These are phyloP conservation scores for Fusarium foetens DNA, from an alignment of 2,329 filamentous ascomycete genomes.

Conservation along the genomic window DNA sequence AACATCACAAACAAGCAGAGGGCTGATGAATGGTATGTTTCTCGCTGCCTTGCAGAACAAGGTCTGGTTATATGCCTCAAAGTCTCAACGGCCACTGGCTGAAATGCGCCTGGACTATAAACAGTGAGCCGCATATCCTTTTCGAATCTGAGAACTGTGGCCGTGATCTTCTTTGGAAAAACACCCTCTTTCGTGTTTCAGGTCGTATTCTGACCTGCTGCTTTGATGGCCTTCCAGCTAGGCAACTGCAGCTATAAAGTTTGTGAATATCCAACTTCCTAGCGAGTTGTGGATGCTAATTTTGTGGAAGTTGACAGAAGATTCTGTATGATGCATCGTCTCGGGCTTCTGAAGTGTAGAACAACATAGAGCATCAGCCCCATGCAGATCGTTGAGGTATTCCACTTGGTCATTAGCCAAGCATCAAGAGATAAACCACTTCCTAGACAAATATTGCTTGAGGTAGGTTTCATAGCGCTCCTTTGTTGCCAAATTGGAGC, in stretches of 20 bases:
- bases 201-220: too few relatives aligned
- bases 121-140: too few relatives aligned
- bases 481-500: too few relatives aligned
- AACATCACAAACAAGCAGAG: rapidly evolving
- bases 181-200: too few relatives aligned
- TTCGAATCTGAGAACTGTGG: too few relatives aligned
- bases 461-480: not conserved
- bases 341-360: not conserved
- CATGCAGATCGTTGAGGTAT: rapidly evolving
- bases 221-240: too few relatives aligned
- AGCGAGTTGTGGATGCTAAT: not conserved
- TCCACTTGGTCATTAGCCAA: not conserved
- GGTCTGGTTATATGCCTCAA: not conserved
- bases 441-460: not conserved
- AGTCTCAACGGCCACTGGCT: not conserved
- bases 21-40: too few relatives aligned
- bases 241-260: not conserved
- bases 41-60: not conserved
- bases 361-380: rapidly evolving
- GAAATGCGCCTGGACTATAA: too few relatives aligned
- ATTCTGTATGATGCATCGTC: not conserved
- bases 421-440: not conserved
- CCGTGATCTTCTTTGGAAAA: not conserved
- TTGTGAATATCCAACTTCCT: not conserved
- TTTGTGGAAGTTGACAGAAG: too few relatives aligned